phyloP scores from a whole-genome alignment of 2,329 filamentous ascomycete genomes.

The Coleophoma crateriformis region DNA sequence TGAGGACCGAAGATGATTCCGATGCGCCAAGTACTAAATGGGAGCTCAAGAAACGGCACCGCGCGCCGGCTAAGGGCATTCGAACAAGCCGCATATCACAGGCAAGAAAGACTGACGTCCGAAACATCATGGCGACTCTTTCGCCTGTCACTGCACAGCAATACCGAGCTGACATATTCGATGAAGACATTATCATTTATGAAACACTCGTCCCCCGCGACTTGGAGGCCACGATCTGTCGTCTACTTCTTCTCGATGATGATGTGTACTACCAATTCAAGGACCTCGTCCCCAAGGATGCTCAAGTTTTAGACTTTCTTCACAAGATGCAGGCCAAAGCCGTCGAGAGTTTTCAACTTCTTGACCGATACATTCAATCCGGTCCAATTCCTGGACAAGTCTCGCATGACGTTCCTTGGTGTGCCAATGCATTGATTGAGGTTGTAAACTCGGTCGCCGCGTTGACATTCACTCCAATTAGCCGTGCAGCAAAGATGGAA shows the following conservation, averaged over 20 bases:
- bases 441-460: slow-evolving; percentile 18
- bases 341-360: slow-evolving; percentile 7
- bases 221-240: slow-evolving; percentile 19
- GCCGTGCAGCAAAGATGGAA: slow-evolving; percentile 14
- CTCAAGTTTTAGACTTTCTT: slow-evolving; percentile 18
- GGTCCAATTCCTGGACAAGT: slow-evolving; percentile 12
- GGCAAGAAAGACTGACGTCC: slow-evolving; percentile 12
- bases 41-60: slow-evolving; percentile 15
- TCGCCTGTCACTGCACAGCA: slow-evolving; percentile 14
- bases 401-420: slow-evolving; percentile 19
- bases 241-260: slow-evolving; percentile 19
- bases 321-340: slow-evolving; percentile 18
- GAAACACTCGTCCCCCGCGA: slow-evolving; percentile 13
- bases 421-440: slow-evolving; percentile 15
- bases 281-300: slow-evolving; percentile 13
- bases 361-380: slow-evolving; percentile 17
- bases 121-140: slow-evolving; percentile 23
- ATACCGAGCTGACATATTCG: slow-evolving; percentile 18
- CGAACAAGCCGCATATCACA: slow-evolving; percentile 11
- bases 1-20: slow-evolving; percentile 14
- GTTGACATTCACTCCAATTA: slow-evolving; percentile 10
- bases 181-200: slow-evolving; percentile 12
- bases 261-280: slow-evolving; percentile 17
- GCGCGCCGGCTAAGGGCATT: not conserved
- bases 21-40: slow-evolving; percentile 13